Percentiles rank a stretch among this genome's conserved stretches.
Conservation (phyloP, 163 green algal genomes). For the Scenedesmus sp. region DNA sequence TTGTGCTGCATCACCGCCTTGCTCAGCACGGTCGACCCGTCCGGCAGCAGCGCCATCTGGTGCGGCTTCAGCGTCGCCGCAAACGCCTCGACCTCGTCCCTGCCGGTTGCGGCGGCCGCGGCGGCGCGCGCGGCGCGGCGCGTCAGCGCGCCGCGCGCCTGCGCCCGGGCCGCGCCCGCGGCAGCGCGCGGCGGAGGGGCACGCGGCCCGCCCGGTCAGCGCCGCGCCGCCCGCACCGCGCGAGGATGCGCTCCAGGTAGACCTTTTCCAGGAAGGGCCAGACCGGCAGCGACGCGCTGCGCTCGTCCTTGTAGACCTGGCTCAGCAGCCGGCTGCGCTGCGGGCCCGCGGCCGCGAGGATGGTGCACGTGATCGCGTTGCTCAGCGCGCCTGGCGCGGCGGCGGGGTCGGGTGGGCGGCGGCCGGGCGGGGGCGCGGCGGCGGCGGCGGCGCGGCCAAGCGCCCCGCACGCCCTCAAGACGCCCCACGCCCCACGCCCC, state of each 20-base stretch:
- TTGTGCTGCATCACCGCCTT: slow-evolving; percentile 94
- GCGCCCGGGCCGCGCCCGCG: too few relatives aligned
- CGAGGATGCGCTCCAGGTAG: slow-evolving; percentile 93
- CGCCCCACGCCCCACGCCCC: too few relatives aligned
- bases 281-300: slow-evolving; percentile 62
- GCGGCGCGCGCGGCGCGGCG: too few relatives aligned
- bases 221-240: slow-evolving; percentile 6
- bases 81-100: slow-evolving; percentile 85
- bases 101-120: too few relatives aligned
- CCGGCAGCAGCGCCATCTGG: slow-evolving; percentile 83
- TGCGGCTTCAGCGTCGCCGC: slow-evolving; percentile 77
- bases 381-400: slow-evolving; percentile 63
- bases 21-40: slow-evolving; percentile 88
- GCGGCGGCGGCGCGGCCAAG: too few relatives aligned
- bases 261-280: slow-evolving; percentile 95
- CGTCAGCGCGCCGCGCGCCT: too few relatives aligned
- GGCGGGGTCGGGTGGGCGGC: not conserved
- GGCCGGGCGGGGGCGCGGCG: too few relatives aligned
- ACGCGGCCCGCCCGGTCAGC: too few relatives aligned
- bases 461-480: too few relatives aligned
- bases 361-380: slow-evolving; percentile 87
- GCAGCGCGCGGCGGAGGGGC: too few relatives aligned
- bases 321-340: slow-evolving; percentile 93
- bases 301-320: slow-evolving; percentile 96
- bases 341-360: slow-evolving; percentile 90